Conservation (phyloP, 2,329 filamentous ascomycete genomes). For the Neofusicoccum parvum region DNA sequence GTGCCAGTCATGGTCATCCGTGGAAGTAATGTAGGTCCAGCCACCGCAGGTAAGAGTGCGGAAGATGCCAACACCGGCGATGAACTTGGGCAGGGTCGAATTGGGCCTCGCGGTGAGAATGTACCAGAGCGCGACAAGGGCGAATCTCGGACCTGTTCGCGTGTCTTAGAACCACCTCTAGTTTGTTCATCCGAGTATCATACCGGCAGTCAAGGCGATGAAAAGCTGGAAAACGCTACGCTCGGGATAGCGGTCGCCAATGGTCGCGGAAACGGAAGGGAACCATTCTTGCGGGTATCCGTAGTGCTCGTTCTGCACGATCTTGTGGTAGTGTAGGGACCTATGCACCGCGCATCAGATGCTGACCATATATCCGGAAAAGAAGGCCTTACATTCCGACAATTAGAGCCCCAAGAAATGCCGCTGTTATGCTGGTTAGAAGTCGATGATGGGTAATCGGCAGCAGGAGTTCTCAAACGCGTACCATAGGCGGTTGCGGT, state of each 20-base stretch:
- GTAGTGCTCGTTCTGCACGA: constrained; percentile 95
- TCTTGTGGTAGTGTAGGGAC: constrained; percentile 89
- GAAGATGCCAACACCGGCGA: constrained; percentile 78
- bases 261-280: constrained; percentile 92
- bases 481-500: constrained; percentile 79
- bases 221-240: constrained; percentile 96
- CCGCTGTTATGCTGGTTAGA: constrained; percentile 53
- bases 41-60: constrained; percentile 92
- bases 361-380: too few relatives aligned
- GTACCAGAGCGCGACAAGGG: constrained; percentile 89
- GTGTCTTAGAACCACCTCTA: neutral
- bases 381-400: constrained; percentile 59
- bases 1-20: constrained; percentile 97
- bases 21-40: constrained; percentile 98
- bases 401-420: constrained; percentile 83
- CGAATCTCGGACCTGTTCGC: constrained; percentile 78
- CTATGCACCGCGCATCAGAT: constrained; percentile 36
- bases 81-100: constrained; percentile 75
- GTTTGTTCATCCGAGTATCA: constrained; percentile 26
- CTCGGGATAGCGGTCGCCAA: constrained; percentile 96
- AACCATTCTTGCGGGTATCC: constrained; percentile 85
- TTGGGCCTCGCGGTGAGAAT: constrained; percentile 78
- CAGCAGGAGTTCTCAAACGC: constrained; percentile 15
- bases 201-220: constrained; percentile 92
- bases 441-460: neutral